A percentile compares a stretch with the other conserved stretches of the same genome.
phyloP scores from a whole-genome alignment of 352 stramenopile species.

The Phytophthora foliorum region DNA sequence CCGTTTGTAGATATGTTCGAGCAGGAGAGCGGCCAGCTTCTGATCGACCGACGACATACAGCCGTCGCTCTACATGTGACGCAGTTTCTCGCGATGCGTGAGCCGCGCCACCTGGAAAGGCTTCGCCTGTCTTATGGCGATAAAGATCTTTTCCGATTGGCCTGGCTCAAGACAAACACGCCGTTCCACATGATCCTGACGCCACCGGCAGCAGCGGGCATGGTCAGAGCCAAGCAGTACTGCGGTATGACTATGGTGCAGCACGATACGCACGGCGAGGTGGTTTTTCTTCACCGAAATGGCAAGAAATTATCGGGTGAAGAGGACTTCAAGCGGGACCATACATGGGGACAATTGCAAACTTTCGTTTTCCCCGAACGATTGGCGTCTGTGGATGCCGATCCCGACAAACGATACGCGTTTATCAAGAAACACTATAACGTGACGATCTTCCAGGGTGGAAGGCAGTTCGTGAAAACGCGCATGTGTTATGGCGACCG shows the following conservation, averaged over 20 bases:
- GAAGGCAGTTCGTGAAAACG: conserved; percentile 35
- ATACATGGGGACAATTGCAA: conserved; percentile 41
- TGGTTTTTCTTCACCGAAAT: conserved; percentile 66
- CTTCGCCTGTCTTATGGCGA: conserved; percentile 56
- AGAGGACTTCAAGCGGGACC: conserved; percentile 35
- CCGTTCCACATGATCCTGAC: conserved; percentile 60
- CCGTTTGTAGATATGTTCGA: conserved; percentile 88
- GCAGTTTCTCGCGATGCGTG: conserved; percentile 52
- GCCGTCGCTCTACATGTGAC: conserved; percentile 29
- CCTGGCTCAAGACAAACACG: conserved; percentile 61
- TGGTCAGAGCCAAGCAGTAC: conserved; percentile 43
- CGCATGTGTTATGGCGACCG: conserved; percentile 44
- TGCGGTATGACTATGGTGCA: conserved; percentile 61
- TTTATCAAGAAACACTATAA: conserved; percentile 36
- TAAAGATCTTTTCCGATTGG: conserved; percentile 68
- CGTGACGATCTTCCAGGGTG: conserved; percentile 33
- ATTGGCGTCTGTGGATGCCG: conserved; percentile 27
- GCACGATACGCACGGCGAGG: conserved; percentile 32
- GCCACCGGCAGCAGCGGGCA: conserved; percentile 44
- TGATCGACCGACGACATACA: conserved; percentile 56
- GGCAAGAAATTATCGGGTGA: conserved; percentile 48
- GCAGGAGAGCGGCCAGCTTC: conserved; percentile 79
- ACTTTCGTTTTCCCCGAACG: conserved; percentile 32
- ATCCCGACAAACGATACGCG: conserved; percentile 25
- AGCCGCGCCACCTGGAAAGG: conserved; percentile 41